phyloP scores from a whole-genome alignment of 2,329 filamentous ascomycete species.

The Nectriaceae sp. region DNA sequence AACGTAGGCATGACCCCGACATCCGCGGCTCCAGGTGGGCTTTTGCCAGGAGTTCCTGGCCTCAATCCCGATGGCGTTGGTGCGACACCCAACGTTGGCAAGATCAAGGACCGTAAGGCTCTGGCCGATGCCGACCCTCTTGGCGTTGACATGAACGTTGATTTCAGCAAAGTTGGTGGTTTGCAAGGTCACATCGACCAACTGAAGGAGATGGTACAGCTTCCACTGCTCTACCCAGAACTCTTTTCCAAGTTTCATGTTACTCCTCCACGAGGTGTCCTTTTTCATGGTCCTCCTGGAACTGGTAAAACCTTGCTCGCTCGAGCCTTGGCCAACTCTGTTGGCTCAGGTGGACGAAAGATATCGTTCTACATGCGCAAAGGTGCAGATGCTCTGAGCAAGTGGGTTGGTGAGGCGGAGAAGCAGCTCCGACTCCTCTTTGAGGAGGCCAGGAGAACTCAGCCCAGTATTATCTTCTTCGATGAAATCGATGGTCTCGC shows the following conservation, averaged over 20 bases:
- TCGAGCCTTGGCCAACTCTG: conserved; percentile 86
- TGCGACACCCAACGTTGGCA: conserved; percentile 79
- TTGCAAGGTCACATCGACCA: conserved; percentile 93
- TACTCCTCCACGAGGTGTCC: conserved; percentile 88
- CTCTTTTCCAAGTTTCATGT: conserved; percentile 90
- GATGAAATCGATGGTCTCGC: conserved; percentile 98
- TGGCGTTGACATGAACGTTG: conserved; percentile 88
- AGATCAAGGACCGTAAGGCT: conserved; percentile 88
- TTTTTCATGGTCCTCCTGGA: conserved; percentile 98
- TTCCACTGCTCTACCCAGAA: conserved; percentile 92
- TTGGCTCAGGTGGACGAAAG: conserved; percentile 85
- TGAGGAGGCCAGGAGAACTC: conserved; percentile 91
- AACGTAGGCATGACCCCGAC: conserved; percentile 63
- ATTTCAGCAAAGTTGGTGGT: conserved; percentile 92
- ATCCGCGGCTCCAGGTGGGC: conserved; percentile 47
- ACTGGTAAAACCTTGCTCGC: conserved; percentile 96
- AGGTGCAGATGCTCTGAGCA: conserved; percentile 94
- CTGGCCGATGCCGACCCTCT: conserved; percentile 93
- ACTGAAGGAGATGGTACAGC: conserved; percentile 96
- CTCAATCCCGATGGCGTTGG: conserved; percentile 46
- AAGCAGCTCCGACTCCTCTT: conserved; percentile 91
- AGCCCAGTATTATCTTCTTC: conserved; percentile 99
- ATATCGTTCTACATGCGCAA: conserved; percentile 99
- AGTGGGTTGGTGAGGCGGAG: conserved; percentile 98
- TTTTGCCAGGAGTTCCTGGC: conserved; percentile 44